Conservation (phyloP, 495 filamentous ascomycete species). For the Hypomontagnella monticulosa region DNA sequence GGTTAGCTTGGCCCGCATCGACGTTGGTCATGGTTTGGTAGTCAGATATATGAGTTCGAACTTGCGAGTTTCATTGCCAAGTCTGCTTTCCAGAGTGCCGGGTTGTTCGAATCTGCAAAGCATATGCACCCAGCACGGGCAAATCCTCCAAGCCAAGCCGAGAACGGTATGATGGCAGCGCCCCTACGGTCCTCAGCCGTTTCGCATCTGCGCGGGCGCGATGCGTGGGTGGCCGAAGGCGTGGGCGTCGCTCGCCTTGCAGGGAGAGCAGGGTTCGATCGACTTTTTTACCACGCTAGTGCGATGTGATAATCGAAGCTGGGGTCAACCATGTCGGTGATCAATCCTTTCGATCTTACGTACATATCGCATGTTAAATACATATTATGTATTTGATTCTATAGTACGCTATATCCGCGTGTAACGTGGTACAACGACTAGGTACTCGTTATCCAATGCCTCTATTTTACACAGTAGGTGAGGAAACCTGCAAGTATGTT, state of each 20-base stretch:
- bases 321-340: slow-evolving; percentile 38
- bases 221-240: slow-evolving; percentile 1
- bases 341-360: slow-evolving; percentile 36
- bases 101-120: slow-evolving; percentile 40
- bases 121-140: slow-evolving; percentile 33
- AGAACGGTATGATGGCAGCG: slow-evolving; percentile 25
- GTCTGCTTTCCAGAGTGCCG: slow-evolving; percentile 44
- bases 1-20: slow-evolving; percentile 40
- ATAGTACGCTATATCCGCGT: slow-evolving; percentile 3
- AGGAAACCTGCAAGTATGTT: neutral
- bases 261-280: slow-evolving; percentile 21
- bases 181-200: slow-evolving; percentile 21
- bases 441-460: slow-evolving; percentile 5
- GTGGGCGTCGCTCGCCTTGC: slow-evolving; percentile 23
- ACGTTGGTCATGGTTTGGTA: slow-evolving; percentile 34
- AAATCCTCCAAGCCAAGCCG: slow-evolving; percentile 34
- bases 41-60: slow-evolving; percentile 29
- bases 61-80: slow-evolving; percentile 43
- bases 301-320: slow-evolving; percentile 33
- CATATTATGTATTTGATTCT: no score
- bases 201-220: slow-evolving; percentile 22
- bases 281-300: slow-evolving; percentile 28
- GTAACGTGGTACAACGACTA: slow-evolving; percentile 17
- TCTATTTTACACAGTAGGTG: neutral
- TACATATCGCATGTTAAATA: no score